These are phyloP conservation scores for Naumovozyma dairenensis DNA, from an alignment of 805 yeast species.

Conservation along the genomic window DNA sequence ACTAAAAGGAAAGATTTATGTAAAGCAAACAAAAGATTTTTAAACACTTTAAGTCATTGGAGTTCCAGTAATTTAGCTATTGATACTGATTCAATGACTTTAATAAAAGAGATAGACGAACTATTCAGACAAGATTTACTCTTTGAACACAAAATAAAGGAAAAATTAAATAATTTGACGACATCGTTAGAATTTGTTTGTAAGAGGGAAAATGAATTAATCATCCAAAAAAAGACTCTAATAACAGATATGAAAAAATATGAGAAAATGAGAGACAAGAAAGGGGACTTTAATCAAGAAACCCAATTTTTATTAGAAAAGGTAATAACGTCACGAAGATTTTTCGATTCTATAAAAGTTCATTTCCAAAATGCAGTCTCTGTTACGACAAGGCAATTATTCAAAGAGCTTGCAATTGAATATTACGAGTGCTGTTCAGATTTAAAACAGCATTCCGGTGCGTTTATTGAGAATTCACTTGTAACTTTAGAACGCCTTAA, in stretches of 20 bases:
- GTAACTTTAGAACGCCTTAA: constrained; percentile 12
- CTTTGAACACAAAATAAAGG: constrained; percentile 16
- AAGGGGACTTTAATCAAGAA: constrained; percentile 19
- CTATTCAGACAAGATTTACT: constrained; percentile 17
- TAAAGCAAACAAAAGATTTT: constrained; percentile 13
- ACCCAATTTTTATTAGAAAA: constrained; percentile 16
- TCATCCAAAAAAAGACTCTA: constrained; percentile 14
- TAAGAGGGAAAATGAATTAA: constrained; percentile 19
- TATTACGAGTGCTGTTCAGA: constrained; percentile 18
- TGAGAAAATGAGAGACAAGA: constrained; percentile 11
- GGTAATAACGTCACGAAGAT: constrained; percentile 12
- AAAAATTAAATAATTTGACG: constrained; percentile 10
- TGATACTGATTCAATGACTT: constrained; percentile 6
- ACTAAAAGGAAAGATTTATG: constrained; percentile 13
- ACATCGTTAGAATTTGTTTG: constrained; percentile 17
- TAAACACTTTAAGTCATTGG: constrained; percentile 15
- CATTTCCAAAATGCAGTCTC: constrained; percentile 20
- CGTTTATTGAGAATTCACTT: constrained; percentile 15
- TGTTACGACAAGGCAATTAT: constrained; percentile 17
- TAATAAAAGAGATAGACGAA: constrained; percentile 16
- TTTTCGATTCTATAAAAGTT: constrained; percentile 12
- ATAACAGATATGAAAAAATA: constrained; percentile 13
- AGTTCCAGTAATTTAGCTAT: constrained; percentile 10
- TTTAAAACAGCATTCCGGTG: constrained; percentile 16
- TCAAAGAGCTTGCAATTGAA: constrained; percentile 18